These are phyloP conservation scores for Zhuliangozyma blackwelliae DNA, from an alignment of 1,139 yeast genomes.

Conservation along the genomic window DNA sequence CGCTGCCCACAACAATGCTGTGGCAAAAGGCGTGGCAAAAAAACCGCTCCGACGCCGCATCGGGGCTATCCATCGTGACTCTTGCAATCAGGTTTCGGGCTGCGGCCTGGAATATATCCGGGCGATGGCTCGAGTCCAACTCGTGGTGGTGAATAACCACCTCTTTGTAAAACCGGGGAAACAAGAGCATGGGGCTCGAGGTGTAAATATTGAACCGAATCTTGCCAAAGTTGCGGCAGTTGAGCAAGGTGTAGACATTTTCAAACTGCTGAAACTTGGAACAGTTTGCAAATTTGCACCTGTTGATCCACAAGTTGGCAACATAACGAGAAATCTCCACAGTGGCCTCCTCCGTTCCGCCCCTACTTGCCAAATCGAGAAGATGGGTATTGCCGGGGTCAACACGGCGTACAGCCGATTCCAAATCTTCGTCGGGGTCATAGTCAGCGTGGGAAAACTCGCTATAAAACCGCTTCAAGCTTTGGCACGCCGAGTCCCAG, in stretches of 20 bases:
- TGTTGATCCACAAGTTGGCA: constrained; percentile 15
- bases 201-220: constrained; percentile 16
- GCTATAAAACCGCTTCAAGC: neutral
- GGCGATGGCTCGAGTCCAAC: neutral
- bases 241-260: constrained; percentile 13
- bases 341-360: neutral
- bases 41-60: constrained; percentile 3
- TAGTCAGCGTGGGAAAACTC: too few relatives aligned
- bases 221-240: constrained; percentile 9
- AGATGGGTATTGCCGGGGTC: too few relatives aligned
- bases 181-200: constrained; percentile 21
- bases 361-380: too few relatives aligned
- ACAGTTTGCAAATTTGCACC: constrained; percentile 13
- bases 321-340: constrained; percentile 6
- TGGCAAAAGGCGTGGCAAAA: constrained; percentile 4
- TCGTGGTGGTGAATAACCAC: neutral
- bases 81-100: constrained; percentile 4
- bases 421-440: too few relatives aligned
- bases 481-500: too few relatives aligned
- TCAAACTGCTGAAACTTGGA: constrained; percentile 18
- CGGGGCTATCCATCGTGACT: constrained; percentile 1
- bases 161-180: constrained; percentile 22
- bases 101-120: constrained; percentile 3
- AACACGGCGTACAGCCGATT: too few relatives aligned
- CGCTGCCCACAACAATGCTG: constrained; percentile 1